Evolutionary conservation across 2,329 filamentous ascomycete genomes (phyloP).

Genomic region (Bipolaris gigantea): DNA sequence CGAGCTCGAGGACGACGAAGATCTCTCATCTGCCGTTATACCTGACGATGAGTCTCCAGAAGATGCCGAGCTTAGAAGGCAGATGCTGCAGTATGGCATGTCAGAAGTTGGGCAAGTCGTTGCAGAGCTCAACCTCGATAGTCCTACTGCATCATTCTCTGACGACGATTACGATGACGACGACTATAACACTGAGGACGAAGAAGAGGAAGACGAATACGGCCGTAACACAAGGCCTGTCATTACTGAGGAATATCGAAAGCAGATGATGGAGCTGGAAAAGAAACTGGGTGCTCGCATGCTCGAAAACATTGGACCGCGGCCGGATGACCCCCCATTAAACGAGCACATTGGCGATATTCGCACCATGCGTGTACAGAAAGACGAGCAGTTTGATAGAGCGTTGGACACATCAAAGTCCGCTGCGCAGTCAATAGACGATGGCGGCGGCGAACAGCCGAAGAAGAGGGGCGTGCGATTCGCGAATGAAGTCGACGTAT

Average conservation of each 20-base stretch:
- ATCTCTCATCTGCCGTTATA: conserved; percentile 56
- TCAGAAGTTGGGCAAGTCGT: conserved; percentile 90
- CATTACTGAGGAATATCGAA: conserved; percentile 73
- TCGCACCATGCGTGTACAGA: conserved; percentile 55
- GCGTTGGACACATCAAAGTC: conserved; percentile 15
- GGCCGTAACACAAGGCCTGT: conserved; percentile 71
- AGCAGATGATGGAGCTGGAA: conserved; percentile 84
- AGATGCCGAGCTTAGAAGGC: conserved; percentile 75
- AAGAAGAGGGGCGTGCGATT: conserved; percentile 77
- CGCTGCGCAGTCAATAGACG: conserved; percentile 3
- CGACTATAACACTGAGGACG: conserved; percentile 52
- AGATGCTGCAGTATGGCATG: conserved; percentile 90
- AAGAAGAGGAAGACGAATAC: conserved; percentile 73
- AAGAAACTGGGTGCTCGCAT: conserved; percentile 66
- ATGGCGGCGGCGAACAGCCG: conserved; percentile 4
- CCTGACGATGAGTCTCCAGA: conserved; percentile 77
- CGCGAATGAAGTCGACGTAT: conserved; percentile 72
- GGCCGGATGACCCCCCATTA: conserved; percentile 40
- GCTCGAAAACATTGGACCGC: conserved; percentile 61
- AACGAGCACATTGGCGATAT: conserved; percentile 59
- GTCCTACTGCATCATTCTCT: conserved; percentile 57
- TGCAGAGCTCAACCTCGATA: conserved; percentile 84
- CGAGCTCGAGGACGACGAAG: conserved; percentile 49
- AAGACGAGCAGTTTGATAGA: conserved; percentile 44
- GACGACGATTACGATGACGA: conserved; percentile 48